A percentile compares a stretch with the other conserved stretches of the same genome.
Conservation (phyloP, 257 asterid species). For the Ligustrum vulgare region DNA sequence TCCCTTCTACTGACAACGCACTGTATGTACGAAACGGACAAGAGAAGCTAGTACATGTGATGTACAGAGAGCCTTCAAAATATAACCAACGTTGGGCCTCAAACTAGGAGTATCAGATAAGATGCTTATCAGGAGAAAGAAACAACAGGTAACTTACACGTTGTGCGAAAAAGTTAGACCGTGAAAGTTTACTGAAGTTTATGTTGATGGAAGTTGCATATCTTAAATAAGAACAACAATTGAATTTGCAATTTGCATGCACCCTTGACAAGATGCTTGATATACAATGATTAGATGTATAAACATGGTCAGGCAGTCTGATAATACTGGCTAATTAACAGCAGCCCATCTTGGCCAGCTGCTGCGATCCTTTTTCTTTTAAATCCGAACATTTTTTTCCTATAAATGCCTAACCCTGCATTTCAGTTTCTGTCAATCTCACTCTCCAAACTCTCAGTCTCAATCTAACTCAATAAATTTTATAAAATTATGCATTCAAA, state of each 20-base stretch:
- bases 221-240: no score
- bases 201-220: not conserved
- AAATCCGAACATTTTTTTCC: not conserved
- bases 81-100: not conserved
- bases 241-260: not conserved
- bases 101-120: not conserved
- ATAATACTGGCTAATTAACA: not conserved
- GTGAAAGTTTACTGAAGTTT: not conserved
- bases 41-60: not conserved
- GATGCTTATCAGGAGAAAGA: not conserved
- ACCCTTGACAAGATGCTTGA: not conserved
- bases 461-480: not conserved
- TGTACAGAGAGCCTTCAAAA: not conserved
- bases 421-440: not conserved
- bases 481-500: not conserved
- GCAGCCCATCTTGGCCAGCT: not conserved
- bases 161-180: not conserved
- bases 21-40: not conserved
- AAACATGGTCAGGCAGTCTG: not conserved
- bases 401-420: not conserved
- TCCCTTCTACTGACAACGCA: not conserved
- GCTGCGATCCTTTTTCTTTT: not conserved
- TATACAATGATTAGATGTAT: not conserved
- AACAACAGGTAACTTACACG: not conserved
- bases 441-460: not conserved